These are phyloP conservation scores for Aspergillus sp. DNA, from an alignment of 2,329 filamentous ascomycete genomes.

Conservation along the genomic window DNA sequence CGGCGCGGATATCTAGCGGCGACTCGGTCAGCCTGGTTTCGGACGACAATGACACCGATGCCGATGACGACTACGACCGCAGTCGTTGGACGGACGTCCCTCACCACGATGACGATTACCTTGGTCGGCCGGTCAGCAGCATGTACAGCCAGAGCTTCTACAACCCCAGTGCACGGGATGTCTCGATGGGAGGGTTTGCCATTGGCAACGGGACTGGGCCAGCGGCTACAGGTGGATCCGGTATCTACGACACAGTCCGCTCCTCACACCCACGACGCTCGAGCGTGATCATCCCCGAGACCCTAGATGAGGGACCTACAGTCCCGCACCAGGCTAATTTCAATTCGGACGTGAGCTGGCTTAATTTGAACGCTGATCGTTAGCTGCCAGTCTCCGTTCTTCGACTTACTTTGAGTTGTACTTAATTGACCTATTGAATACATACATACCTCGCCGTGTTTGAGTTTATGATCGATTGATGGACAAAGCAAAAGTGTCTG, in stretches of 20 bases:
- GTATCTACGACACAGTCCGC: slow-evolving; percentile 6
- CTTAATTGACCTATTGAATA: too few species aligned
- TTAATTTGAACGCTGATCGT: slow-evolving; percentile 31
- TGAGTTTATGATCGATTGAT: neutral
- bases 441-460: too few species aligned
- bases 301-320: slow-evolving; percentile 12
- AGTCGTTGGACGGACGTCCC: neutral
- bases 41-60: slow-evolving; percentile 26
- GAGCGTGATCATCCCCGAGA: slow-evolving; percentile 27
- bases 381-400: slow-evolving; percentile 2
- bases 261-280: slow-evolving; percentile 17
- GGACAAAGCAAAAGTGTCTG: neutral
- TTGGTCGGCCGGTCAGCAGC: slow-evolving; percentile 33
- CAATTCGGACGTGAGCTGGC: slow-evolving; percentile 39
- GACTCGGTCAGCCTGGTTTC: slow-evolving; percentile 33
- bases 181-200: slow-evolving; percentile 5
- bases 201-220: neutral
- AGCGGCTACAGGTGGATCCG: too few species aligned
- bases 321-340: slow-evolving; percentile 11
- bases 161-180: slow-evolving; percentile 15
- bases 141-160: slow-evolving; percentile 35
- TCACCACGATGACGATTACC: slow-evolving; percentile 18
- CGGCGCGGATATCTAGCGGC: slow-evolving; percentile 37
- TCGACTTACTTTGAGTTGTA: too few species aligned
- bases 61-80: neutral